Conservation (phyloP, 768 basidiomycete species). For the Asterophora parasitica region DNA sequence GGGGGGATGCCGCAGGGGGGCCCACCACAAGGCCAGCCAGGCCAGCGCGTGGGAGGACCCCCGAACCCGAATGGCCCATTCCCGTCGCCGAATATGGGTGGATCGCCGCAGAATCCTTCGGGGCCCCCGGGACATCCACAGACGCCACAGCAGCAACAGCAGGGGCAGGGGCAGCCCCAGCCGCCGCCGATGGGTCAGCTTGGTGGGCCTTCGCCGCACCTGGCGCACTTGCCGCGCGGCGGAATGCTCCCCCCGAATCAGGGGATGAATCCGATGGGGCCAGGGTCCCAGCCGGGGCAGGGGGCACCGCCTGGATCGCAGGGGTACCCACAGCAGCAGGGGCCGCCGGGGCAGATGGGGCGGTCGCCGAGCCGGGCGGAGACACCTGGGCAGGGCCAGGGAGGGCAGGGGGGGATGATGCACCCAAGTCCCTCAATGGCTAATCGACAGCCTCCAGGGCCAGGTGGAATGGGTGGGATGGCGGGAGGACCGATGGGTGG, state of each 20-base stretch:
- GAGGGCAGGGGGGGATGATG: conserved; percentile 32
- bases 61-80: conserved; percentile 41
- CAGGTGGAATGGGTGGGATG: conserved; percentile 16
- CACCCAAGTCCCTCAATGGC: conserved; percentile 58
- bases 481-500: too few species aligned
- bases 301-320: conserved; percentile 29
- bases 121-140: conserved; percentile 23
- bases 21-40: conserved; percentile 8
- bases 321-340: conserved; percentile 23
- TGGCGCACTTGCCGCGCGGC: conserved; percentile 35
- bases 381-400: conserved; percentile 20
- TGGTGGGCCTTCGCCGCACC: conserved; percentile 47
- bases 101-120: conserved; percentile 48
- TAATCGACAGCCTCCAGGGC: conserved; percentile 38
- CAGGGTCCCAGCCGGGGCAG: conserved; percentile 19
- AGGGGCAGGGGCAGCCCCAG: too few species aligned
- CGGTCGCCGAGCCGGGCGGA: conserved; percentile 59
- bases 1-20: conserved; percentile 16
- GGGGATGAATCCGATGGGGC: conserved; percentile 32
- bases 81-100: conserved; percentile 61
- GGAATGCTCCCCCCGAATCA: conserved; percentile 49
- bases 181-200: conserved; percentile 48
- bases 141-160: conserved; percentile 18
- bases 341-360: conserved; percentile 31
- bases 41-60: conserved; percentile 38